Conservation (phyloP, 768 basidiomycete genomes). For the Pisolithus microcarpus region DNA sequence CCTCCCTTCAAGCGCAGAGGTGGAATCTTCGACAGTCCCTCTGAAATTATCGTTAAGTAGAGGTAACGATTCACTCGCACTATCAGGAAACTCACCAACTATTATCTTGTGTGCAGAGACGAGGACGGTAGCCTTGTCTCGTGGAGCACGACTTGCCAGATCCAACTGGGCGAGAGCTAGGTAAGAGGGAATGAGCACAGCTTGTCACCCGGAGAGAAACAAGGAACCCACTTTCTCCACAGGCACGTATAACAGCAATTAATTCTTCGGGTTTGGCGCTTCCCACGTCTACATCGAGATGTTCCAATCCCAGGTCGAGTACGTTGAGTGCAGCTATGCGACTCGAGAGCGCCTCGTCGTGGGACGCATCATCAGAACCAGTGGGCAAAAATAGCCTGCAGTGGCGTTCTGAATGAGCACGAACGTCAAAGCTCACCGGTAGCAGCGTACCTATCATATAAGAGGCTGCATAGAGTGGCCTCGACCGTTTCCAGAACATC, state of each 20-base stretch:
- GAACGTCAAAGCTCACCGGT: too few relatives aligned
- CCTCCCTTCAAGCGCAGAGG: slow-evolving; percentile 70
- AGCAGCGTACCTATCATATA: slow-evolving; percentile 70
- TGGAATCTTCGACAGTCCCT: slow-evolving; percentile 68
- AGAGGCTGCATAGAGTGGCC: slow-evolving; percentile 55
- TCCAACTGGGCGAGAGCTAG: slow-evolving; percentile 51
- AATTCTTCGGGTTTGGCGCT: slow-evolving; percentile 40
- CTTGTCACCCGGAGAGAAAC: not conserved
- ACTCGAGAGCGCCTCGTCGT: slow-evolving; percentile 85
- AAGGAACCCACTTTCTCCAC: slow-evolving; percentile 66
- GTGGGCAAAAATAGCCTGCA: slow-evolving; percentile 71
- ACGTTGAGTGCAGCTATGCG: slow-evolving; percentile 88
- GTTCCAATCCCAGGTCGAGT: slow-evolving; percentile 80
- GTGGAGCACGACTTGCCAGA: slow-evolving; percentile 48
- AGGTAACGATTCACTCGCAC: not conserved
- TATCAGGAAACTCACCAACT: slow-evolving; percentile 53
- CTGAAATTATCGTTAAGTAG: slow-evolving; percentile 28
- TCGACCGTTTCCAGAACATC: slow-evolving; percentile 72
- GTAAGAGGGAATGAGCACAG: slow-evolving; percentile 23
- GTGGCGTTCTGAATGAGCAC: not conserved
- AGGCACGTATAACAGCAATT: slow-evolving; percentile 57
- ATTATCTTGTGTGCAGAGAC: slow-evolving; percentile 81
- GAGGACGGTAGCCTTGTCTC: slow-evolving; percentile 72
- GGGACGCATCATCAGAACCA: slow-evolving; percentile 69
- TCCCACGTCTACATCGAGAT: slow-evolving; percentile 81